A percentile compares a stretch with the other conserved stretches of the same genome.
These are phyloP conservation scores for Daedaleopsis sinensis DNA, from an alignment of 768 basidiomycete species.

Conservation along the genomic window DNA sequence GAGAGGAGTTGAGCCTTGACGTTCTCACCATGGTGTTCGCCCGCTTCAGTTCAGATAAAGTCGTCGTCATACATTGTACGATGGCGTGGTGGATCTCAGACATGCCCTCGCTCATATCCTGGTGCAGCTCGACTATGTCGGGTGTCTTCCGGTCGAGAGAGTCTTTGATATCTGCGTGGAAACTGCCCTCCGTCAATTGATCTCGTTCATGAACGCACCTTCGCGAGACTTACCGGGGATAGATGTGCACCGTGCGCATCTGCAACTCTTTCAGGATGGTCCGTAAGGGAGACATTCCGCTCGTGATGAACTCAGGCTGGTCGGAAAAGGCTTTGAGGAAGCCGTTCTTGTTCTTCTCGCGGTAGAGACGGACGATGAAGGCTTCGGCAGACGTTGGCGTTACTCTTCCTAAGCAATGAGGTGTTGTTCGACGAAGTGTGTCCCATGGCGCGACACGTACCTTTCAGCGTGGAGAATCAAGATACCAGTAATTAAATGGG, in stretches of 20 bases:
- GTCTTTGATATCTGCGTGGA: slow-evolving; percentile 86
- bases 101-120: slow-evolving; percentile 85
- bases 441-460: slow-evolving; percentile 43
- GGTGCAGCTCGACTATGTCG: slow-evolving; percentile 91
- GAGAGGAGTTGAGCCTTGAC: slow-evolving; percentile 2
- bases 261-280: slow-evolving; percentile 94
- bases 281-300: slow-evolving; percentile 87
- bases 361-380: slow-evolving; percentile 89
- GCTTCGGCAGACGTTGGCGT: slow-evolving; percentile 85
- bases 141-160: slow-evolving; percentile 82
- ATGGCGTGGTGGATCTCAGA: slow-evolving; percentile 90
- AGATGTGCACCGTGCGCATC: slow-evolving; percentile 86
- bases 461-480: slow-evolving; percentile 90
- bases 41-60: slow-evolving; percentile 86
- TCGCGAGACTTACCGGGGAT: slow-evolving; percentile 69
- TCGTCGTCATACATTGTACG: slow-evolving; percentile 91
- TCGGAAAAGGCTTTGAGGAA: slow-evolving; percentile 98
- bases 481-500: slow-evolving; percentile 84
- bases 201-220: background rate
- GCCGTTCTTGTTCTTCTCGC: slow-evolving; percentile 86
- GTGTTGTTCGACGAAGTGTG: background rate
- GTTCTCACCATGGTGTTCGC: slow-evolving; percentile 68
- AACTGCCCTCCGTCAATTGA: slow-evolving; percentile 50
- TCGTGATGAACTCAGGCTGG: slow-evolving; percentile 93
- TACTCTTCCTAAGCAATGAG: slow-evolving; percentile 52